These are phyloP conservation scores for Polygonum aviculare DNA, from an alignment of 148 eudicot genomes.

Conservation along the genomic window DNA sequence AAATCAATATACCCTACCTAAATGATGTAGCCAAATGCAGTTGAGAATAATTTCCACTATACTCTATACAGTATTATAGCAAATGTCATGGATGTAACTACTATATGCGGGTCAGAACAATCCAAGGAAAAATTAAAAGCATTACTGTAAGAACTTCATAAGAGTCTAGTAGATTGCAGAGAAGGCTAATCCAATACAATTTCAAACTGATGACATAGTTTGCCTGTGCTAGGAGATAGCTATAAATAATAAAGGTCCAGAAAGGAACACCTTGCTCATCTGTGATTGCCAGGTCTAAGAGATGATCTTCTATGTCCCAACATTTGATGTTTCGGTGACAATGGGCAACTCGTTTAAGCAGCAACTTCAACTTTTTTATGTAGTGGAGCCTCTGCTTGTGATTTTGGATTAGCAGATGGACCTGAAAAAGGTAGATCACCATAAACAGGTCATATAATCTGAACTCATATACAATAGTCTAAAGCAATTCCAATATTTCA, in stretches of 20 bases:
- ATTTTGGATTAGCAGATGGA: neutral
- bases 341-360: neutral
- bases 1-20: neutral
- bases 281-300: neutral
- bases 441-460: neutral
- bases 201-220: neutral
- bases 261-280: conserved; percentile 1
- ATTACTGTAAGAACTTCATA: neutral
- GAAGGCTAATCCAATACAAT: neutral
- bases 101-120: neutral
- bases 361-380: conserved; percentile 3
- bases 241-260: neutral
- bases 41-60: neutral
- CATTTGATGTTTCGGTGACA: neutral
- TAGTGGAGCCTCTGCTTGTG: conserved; percentile 2
- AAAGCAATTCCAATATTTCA: neutral
- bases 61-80: neutral
- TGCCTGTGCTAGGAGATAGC: neutral
- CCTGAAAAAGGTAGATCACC: neutral
- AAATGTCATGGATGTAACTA: neutral
- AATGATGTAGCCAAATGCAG: neutral
- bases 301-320: neutral
- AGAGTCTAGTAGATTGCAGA: neutral
- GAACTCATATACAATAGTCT: neutral
- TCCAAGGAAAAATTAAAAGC: neutral